Percentiles rank a stretch among this genome's conserved stretches.
Conservation (phyloP, 202 grass and related monocot species). For the Elaeis oleifera region DNA sequence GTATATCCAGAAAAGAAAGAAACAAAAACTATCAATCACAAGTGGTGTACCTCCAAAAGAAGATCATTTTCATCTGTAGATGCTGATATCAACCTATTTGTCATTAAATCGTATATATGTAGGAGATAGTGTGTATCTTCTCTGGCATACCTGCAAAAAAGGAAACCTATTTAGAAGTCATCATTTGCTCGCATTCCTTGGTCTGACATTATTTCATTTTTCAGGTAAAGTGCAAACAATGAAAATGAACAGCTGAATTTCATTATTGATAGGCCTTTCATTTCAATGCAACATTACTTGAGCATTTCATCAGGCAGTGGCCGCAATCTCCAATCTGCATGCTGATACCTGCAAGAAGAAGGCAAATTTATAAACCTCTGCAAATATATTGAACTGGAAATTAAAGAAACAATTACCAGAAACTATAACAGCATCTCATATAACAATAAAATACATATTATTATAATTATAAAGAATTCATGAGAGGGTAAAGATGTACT, state of each 20-base stretch:
- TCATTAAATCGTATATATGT: slow-evolving; percentile 94
- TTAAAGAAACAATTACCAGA: no score
- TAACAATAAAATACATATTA: no score
- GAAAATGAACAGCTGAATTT: neutral
- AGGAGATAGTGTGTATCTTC: slow-evolving; percentile 97
- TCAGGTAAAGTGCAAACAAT: neutral
- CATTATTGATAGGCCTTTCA: slow-evolving; percentile 12
- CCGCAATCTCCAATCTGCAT: slow-evolving; percentile 79
- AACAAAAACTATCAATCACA: slow-evolving; percentile 17
- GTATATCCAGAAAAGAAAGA: slow-evolving; percentile 15
- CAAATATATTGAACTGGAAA: slow-evolving; percentile 6
- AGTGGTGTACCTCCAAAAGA: slow-evolving; percentile 65
- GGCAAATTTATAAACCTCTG: slow-evolving; percentile 15
- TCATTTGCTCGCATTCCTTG: neutral
- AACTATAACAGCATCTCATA: no score
- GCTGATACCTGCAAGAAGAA: slow-evolving; percentile 79
- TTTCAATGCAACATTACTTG: slow-evolving; percentile 52
- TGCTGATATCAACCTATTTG: slow-evolving; percentile 41
- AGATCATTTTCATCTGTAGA: slow-evolving; percentile 59
- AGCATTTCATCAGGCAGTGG: slow-evolving; percentile 91
- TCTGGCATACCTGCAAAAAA: slow-evolving; percentile 76
- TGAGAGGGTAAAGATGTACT: slow-evolving; percentile 24
- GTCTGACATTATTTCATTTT: no score
- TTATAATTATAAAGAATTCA: no score
- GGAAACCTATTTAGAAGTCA: slow-evolving; percentile 8